phyloP scores from a whole-genome alignment of 1,139 yeast genomes.

The Debaryomyces udenii region DNA sequence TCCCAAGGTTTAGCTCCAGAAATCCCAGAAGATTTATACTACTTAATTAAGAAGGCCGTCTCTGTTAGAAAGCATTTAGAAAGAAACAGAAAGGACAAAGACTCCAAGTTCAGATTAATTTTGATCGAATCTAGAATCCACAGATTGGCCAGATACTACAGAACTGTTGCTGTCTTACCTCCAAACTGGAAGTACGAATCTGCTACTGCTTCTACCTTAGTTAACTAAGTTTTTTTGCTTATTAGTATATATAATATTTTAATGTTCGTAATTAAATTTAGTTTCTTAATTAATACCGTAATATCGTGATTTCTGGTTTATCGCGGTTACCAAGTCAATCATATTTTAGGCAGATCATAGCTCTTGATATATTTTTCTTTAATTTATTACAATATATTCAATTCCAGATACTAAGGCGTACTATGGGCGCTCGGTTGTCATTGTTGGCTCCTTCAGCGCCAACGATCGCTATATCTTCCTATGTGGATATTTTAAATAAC shows the following conservation, averaged over 20 bases:
- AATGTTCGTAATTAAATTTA: constrained; percentile 8
- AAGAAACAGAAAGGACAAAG: constrained; percentile 99
- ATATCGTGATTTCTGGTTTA: not conserved
- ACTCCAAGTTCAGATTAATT: constrained; percentile 99
- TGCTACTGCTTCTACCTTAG: constrained; percentile 99
- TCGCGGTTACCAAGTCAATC: constrained; percentile 1
- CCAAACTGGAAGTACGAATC: constrained; percentile 99
- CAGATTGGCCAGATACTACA: constrained; percentile 99
- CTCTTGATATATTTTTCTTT: not conserved
- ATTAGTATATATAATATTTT: constrained; percentile 12
- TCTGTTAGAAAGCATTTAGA: constrained; percentile 99
- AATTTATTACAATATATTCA: not conserved
- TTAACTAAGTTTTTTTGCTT: constrained; percentile 62
- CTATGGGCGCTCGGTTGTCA: constrained; percentile 87
- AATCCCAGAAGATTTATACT: constrained; percentile 99
- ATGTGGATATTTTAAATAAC: constrained; percentile 74
- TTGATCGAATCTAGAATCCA: constrained; percentile 99
- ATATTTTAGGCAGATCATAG: not conserved
- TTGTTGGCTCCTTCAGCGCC: constrained; percentile 88
- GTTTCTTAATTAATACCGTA: constrained; percentile 11
- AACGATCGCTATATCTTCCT: constrained; percentile 89
- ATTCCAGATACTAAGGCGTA: not conserved
- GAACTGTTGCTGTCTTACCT: constrained; percentile 98
- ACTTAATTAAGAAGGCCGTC: constrained; percentile 99
- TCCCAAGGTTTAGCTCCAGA: constrained; percentile 99